phyloP scores from a whole-genome alignment of 306 rosid genomes.

The Quercus engelmannii region DNA sequence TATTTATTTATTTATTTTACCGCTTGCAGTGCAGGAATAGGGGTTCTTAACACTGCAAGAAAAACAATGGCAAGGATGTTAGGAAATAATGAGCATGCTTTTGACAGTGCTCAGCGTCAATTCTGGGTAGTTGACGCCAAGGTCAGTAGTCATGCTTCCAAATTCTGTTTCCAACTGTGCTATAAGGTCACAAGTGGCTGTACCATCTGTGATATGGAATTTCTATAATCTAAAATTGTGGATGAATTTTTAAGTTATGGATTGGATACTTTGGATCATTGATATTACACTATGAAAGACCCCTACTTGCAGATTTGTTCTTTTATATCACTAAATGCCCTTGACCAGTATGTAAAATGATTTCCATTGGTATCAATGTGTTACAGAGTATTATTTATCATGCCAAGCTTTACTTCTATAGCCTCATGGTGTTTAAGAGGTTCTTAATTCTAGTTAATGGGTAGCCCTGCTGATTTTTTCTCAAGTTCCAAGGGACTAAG shows the following conservation, averaged over 20 bases:
- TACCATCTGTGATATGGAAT: background rate
- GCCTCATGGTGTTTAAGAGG: background rate
- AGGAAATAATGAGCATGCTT: slow-evolving; percentile 88
- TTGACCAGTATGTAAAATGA: too few species aligned
- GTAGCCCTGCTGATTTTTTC: too few species aligned
- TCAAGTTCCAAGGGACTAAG: too few species aligned
- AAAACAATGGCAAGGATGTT: slow-evolving; percentile 99
- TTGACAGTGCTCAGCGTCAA: slow-evolving; percentile 82
- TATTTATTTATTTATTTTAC: slow-evolving; percentile 15
- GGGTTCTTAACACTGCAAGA: slow-evolving; percentile 86
- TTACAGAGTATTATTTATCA: too few species aligned
- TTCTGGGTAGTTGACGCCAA: slow-evolving; percentile 98
- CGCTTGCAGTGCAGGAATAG: slow-evolving; percentile 93
- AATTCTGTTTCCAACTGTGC: background rate
- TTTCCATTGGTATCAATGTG: too few species aligned
- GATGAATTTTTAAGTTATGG: background rate
- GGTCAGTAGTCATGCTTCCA: slow-evolving; percentile 34
- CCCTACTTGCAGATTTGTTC: background rate
- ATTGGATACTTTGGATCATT: background rate
- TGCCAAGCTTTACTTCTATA: background rate
- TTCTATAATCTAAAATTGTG: background rate
- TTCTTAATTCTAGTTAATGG: too few species aligned
- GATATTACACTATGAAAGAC: background rate
- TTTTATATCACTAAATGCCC: too few species aligned
- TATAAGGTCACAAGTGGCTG: background rate